Percentiles rank a stretch among this genome's conserved stretches.
Conservation (phyloP, 805 yeast genomes). For the Tetrapisispora phaffii region DNA sequence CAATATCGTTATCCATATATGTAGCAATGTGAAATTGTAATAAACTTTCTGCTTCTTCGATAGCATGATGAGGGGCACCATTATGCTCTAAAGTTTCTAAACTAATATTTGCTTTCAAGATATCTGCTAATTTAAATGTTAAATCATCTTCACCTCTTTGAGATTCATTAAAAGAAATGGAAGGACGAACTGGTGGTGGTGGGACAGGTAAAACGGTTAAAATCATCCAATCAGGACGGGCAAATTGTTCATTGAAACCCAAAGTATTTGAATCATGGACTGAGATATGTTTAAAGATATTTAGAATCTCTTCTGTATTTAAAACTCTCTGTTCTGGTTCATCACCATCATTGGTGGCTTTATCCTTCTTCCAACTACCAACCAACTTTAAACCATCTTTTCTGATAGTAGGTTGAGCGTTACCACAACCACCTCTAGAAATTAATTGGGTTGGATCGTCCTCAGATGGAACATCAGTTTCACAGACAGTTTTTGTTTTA, state of each 20-base stretch:
- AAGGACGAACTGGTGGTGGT: slow-evolving; percentile 98
- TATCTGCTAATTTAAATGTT: slow-evolving; percentile 94
- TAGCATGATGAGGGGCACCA: slow-evolving; percentile 98
- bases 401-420: slow-evolving; percentile 89
- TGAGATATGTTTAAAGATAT: slow-evolving; percentile 84
- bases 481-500: slow-evolving; percentile 90
- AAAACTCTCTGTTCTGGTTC: slow-evolving; percentile 88
- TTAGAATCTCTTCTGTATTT: slow-evolving; percentile 80
- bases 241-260: slow-evolving; percentile 91
- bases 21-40: slow-evolving; percentile 98
- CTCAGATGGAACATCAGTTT: slow-evolving; percentile 66
- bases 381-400: slow-evolving; percentile 90
- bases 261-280: slow-evolving; percentile 69
- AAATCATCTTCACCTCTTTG: slow-evolving; percentile 99
- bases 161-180: slow-evolving; percentile 94
- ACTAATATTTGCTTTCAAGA: slow-evolving; percentile 89
- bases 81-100: slow-evolving; percentile 97
- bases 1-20: slow-evolving; percentile 98
- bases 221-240: slow-evolving; percentile 98
- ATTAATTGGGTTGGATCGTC: slow-evolving; percentile 44
- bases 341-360: slow-evolving; percentile 63
- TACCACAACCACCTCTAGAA: slow-evolving; percentile 96
- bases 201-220: slow-evolving; percentile 98
- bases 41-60: slow-evolving; percentile 90
- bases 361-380: slow-evolving; percentile 97